Conservation (phyloP, 2,329 filamentous ascomycete species). For the Exophiala mesophila region DNA sequence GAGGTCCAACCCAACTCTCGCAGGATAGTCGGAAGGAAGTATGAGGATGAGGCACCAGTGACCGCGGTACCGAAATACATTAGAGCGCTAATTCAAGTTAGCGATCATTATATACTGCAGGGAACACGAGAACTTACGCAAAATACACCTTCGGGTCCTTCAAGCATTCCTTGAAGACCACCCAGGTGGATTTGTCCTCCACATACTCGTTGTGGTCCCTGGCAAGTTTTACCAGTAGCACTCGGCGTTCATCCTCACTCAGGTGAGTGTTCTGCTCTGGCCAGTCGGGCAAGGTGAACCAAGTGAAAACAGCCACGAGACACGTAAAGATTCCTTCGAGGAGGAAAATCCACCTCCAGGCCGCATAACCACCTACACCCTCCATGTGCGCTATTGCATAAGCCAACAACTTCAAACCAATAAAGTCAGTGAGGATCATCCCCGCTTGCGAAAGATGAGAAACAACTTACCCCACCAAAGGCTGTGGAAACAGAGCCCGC, state of each 20-base stretch:
- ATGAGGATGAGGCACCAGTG: conserved; percentile 48
- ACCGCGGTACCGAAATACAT: conserved; percentile 30
- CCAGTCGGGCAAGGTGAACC: conserved; percentile 39
- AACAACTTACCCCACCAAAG: conserved; percentile 32
- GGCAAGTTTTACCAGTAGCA: conserved; percentile 35
- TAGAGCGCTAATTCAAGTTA: conserved; percentile 32
- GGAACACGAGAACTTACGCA: conserved; percentile 26
- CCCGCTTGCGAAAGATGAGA: background rate
- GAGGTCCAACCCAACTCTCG: conserved; percentile 16
- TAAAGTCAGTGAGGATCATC: background rate
- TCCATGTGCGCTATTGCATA: conserved; percentile 49
- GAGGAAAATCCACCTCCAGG: conserved; percentile 30
- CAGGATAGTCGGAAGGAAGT: conserved; percentile 33
- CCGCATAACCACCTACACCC: conserved; percentile 29
- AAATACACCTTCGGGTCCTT: conserved; percentile 36
- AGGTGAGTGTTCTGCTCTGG: conserved; percentile 34
- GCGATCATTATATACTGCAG: conserved; percentile 9
- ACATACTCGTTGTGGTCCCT: conserved; percentile 3
- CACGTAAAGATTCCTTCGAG: conserved; percentile 37
- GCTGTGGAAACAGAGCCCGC: conserved; percentile 34
- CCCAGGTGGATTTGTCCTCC: background rate
- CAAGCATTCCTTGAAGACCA: conserved; percentile 16
- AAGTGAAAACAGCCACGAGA: conserved; percentile 36
- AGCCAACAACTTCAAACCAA: conserved; percentile 47
- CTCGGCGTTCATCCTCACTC: conserved; percentile 31